Evolutionary conservation across 208 protist species (phyloP).

Genomic region (Crithidia expoeki): DNA sequence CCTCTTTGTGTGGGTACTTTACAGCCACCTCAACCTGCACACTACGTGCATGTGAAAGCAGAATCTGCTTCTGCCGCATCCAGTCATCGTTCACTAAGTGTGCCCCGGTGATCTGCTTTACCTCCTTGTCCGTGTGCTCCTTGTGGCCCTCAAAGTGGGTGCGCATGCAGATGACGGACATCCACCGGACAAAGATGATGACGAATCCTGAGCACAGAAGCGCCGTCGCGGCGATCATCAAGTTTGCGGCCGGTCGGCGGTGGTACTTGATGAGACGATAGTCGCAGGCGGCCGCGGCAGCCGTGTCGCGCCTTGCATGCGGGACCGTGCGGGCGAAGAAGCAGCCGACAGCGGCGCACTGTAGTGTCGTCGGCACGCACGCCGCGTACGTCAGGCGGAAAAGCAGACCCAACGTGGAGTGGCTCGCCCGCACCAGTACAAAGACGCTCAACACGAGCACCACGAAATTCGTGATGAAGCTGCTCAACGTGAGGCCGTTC

Average conservation of each 20-base stretch:
- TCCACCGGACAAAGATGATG: conserved; percentile 34
- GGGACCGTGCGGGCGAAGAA: conserved; percentile 47
- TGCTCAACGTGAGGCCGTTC: conserved; percentile 50
- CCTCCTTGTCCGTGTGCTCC: conserved; percentile 33
- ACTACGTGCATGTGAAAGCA: conserved; percentile 60
- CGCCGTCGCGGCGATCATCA: conserved; percentile 54
- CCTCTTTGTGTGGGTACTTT: conserved; percentile 15
- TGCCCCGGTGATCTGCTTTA: conserved; percentile 43
- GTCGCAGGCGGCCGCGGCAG: not conserved
- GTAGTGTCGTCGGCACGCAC: conserved; percentile 44
- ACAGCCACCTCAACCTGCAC: conserved; percentile 61
- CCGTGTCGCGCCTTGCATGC: conserved; percentile 38
- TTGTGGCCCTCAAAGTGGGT: conserved; percentile 30
- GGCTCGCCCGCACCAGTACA: conserved; percentile 39
- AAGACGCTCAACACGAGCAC: conserved; percentile 40
- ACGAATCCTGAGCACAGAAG: conserved; percentile 39
- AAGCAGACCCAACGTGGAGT: conserved; percentile 40
- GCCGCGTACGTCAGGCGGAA: conserved; percentile 21
- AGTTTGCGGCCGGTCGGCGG: conserved; percentile 32
- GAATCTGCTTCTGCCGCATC: conserved; percentile 66
- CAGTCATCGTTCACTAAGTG: conserved; percentile 83
- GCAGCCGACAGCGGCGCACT: conserved; percentile 48
- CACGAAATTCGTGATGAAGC: conserved; percentile 55
- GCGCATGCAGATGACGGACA: conserved; percentile 28
- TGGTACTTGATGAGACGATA: conserved; percentile 30